These are phyloP conservation scores for Candida insectalens DNA, from an alignment of 805 yeast species.

Conservation along the genomic window DNA sequence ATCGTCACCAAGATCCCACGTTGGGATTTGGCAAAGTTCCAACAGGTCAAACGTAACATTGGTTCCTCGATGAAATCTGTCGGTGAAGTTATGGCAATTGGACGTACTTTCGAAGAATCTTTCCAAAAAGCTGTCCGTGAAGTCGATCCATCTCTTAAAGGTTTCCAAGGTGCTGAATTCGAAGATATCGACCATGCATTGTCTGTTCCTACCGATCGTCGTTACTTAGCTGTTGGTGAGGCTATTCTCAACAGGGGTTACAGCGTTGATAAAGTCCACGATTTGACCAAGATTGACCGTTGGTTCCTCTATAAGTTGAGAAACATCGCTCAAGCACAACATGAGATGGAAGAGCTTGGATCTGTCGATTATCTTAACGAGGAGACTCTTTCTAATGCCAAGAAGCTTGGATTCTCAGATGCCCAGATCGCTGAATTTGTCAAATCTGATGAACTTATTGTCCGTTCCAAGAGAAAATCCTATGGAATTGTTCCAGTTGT, in stretches of 20 bases:
- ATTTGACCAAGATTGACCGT: constrained; percentile 83
- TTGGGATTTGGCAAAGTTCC: constrained; percentile 96
- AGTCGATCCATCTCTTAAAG: constrained; percentile 82
- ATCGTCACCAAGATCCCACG: constrained; percentile 96
- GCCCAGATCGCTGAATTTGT: constrained; percentile 81
- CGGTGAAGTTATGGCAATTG: constrained; percentile 99
- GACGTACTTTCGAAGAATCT: constrained; percentile 95
- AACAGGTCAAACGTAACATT: constrained; percentile 86
- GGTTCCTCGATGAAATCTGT: constrained; percentile 98
- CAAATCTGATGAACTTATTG: constrained; percentile 65
- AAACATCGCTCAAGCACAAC: constrained; percentile 88
- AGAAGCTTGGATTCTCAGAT: constrained; percentile 92
- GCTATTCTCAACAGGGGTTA: constrained; percentile 88
- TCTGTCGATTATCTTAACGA: constrained; percentile 50
- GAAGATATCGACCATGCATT: constrained; percentile 72
- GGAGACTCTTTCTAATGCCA: constrained; percentile 69
- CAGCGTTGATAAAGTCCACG: constrained; percentile 87
- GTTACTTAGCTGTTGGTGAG: constrained; percentile 98
- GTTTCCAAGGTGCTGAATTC: constrained; percentile 79
- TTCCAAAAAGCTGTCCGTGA: constrained; percentile 97
- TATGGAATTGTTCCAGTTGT: constrained; percentile 85
- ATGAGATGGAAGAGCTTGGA: constrained; percentile 59
- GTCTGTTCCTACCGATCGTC: constrained; percentile 85
- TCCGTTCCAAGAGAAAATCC: constrained; percentile 72
- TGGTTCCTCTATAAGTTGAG: constrained; percentile 91